These are phyloP conservation scores for Amphibolis antarctica DNA, from an alignment of 106 monocot species.

Conservation along the genomic window DNA sequence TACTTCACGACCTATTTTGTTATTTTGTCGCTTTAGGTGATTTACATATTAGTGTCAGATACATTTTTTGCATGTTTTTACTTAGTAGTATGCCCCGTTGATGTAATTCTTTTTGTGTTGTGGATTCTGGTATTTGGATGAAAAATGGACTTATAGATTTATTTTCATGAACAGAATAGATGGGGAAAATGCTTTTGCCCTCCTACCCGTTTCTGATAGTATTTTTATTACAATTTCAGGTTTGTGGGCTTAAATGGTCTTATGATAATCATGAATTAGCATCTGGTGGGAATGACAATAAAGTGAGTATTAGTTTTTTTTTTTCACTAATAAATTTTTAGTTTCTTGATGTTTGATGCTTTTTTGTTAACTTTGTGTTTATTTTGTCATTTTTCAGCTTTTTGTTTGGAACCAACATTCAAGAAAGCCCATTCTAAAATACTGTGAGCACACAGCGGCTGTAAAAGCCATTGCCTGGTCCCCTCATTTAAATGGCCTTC, in stretches of 20 bases:
- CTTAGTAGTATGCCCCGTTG: too few species aligned
- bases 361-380: neutral
- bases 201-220: too few species aligned
- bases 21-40: too few species aligned
- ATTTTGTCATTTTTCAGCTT: constrained; percentile 36
- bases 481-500: constrained; percentile 84
- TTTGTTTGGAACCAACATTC: constrained; percentile 96
- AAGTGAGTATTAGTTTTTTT: constrained; percentile 36
- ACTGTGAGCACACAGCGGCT: constrained; percentile 93
- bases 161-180: too few species aligned
- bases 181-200: neutral
- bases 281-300: constrained; percentile 97
- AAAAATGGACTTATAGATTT: too few species aligned
- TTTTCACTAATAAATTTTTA: neutral
- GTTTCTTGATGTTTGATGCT: neutral
- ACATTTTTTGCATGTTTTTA: too few species aligned
- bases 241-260: constrained; percentile 97
- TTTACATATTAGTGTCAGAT: too few species aligned
- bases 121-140: too few species aligned
- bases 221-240: constrained; percentile 22
- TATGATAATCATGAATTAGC: constrained; percentile 93
- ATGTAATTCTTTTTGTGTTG: too few species aligned
- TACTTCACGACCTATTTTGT: neutral
- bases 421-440: constrained; percentile 71
- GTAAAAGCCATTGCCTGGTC: constrained; percentile 99